Evolutionary conservation across 2,329 filamentous ascomycete species (phyloP).

Genomic region (Pseudogymnoascus pannorum): DNA sequence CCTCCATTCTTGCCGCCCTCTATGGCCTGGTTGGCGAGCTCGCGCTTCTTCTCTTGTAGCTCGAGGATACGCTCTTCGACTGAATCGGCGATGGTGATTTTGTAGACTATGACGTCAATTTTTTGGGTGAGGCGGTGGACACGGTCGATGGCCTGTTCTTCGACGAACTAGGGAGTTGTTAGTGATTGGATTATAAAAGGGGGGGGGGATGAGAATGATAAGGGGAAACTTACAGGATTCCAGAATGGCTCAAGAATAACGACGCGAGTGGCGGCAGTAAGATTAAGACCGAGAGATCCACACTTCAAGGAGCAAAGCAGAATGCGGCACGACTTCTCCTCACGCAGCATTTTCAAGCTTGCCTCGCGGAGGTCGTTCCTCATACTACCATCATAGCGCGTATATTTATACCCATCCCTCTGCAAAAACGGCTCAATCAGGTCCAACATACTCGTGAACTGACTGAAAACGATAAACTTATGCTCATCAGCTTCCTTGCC

Average conservation of each 20-base stretch:
- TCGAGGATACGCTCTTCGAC: constrained; percentile 95
- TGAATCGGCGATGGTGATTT: constrained; percentile 75
- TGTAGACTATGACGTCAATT: constrained; percentile 89
- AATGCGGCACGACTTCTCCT: constrained; percentile 67
- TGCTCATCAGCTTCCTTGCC: constrained; percentile 69
- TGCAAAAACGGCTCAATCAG: constrained; percentile 87
- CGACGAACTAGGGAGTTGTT: constrained; percentile 58
- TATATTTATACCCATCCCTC: constrained; percentile 66
- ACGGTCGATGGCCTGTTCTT: constrained; percentile 97
- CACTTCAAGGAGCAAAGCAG: constrained; percentile 92
- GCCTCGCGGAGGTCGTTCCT: constrained; percentile 86
- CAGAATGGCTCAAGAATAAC: constrained; percentile 97
- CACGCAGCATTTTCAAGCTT: constrained; percentile 68
- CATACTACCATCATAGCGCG: constrained; percentile 94
- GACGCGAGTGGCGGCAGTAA: constrained; percentile 88
- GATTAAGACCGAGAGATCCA: constrained; percentile 83
- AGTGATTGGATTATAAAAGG: not conserved
- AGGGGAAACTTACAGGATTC: constrained; percentile 61
- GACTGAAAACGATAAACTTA: constrained; percentile 98
- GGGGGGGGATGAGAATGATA: constrained; percentile 27
- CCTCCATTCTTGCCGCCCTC: constrained; percentile 69
- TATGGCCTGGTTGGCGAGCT: constrained; percentile 85
- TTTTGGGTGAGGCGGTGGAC: constrained; percentile 98
- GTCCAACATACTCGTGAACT: constrained; percentile 98
- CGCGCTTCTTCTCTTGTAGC: constrained; percentile 87